Conservation (phyloP, 2,329 filamentous ascomycete species). For the Penicillium sp. region DNA sequence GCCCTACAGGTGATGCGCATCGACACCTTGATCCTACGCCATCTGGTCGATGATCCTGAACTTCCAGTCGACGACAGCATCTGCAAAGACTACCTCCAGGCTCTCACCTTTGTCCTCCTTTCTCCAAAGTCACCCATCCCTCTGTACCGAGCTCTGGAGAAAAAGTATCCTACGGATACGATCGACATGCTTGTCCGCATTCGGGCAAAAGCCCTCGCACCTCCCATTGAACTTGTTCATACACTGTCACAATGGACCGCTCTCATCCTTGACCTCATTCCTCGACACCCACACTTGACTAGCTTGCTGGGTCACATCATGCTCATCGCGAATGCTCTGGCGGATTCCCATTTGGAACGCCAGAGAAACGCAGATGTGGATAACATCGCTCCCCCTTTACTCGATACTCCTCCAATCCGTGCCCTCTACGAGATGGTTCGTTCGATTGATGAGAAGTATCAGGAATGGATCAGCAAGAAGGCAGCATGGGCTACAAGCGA, state of each 20-base stretch:
- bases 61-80: slow-evolving; percentile 34
- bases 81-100: slow-evolving; percentile 40
- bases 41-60: slow-evolving; percentile 35
- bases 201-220: slow-evolving; percentile 34
- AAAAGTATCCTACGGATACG: slow-evolving; percentile 33
- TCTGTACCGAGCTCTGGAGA: slow-evolving; percentile 42
- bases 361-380: slow-evolving; percentile 26
- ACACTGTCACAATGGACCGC: slow-evolving; percentile 37
- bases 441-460: slow-evolving; percentile 42
- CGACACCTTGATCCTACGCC: slow-evolving; percentile 42
- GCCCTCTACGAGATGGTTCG: slow-evolving; percentile 36
- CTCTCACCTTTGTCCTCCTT: slow-evolving; percentile 40
- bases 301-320: slow-evolving; percentile 29
- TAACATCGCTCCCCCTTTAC: slow-evolving; percentile 26
- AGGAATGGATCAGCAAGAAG: slow-evolving; percentile 48
- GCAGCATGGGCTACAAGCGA: slow-evolving; percentile 48
- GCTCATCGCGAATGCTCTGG: slow-evolving; percentile 31
- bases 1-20: slow-evolving; percentile 47
- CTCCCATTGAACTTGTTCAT: slow-evolving; percentile 33
- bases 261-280: slow-evolving; percentile 34
- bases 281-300: slow-evolving; percentile 36
- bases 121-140: slow-evolving; percentile 39
- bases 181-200: slow-evolving; percentile 20
- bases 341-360: slow-evolving; percentile 38
- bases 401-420: slow-evolving; percentile 25